phyloP scores from a whole-genome alignment of 2,329 filamentous ascomycete genomes.

The Cladophialophora chaetospira region DNA sequence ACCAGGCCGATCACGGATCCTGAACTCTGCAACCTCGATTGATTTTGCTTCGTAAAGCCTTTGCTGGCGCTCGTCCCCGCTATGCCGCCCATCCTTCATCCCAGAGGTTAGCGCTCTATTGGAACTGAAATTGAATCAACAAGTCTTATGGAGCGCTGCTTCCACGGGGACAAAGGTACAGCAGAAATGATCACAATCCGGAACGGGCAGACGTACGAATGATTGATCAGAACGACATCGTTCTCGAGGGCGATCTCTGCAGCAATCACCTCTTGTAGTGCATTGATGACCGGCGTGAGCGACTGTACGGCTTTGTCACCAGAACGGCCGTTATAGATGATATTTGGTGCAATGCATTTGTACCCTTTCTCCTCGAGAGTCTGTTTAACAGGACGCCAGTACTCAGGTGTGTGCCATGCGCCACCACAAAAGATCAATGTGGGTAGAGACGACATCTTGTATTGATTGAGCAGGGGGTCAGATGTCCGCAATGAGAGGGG shows the following conservation, averaged over 20 bases:
- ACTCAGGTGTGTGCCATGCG: constrained; percentile 20
- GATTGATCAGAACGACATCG: constrained; percentile 21
- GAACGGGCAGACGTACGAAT: too few species aligned
- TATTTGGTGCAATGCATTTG: constrained; percentile 10
- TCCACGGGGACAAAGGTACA: too few species aligned
- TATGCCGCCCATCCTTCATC: constrained; percentile 16
- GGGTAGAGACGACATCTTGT: neutral
- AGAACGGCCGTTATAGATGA: constrained; percentile 7
- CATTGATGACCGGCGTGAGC: constrained; percentile 1
- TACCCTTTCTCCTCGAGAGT: constrained; percentile 8
- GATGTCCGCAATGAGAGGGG: neutral
- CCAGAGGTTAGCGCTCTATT: too few species aligned
- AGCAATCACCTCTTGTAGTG: constrained; percentile 10
- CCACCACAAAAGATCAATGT: constrained; percentile 23
- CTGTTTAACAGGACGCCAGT: constrained; percentile 10
- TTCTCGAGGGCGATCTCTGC: constrained; percentile 10
- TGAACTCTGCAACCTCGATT: constrained; percentile 7
- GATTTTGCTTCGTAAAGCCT: constrained; percentile 17
- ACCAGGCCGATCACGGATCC: constrained; percentile 49
- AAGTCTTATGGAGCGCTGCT: too few species aligned
- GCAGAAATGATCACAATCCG: too few species aligned
- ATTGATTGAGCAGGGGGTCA: neutral
- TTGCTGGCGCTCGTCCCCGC: constrained; percentile 17
- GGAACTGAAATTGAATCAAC: too few species aligned
- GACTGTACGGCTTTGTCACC: constrained; percentile 7